Conservation (phyloP, 148 eudicot genomes). For the Heliosperma pusillum region DNA sequence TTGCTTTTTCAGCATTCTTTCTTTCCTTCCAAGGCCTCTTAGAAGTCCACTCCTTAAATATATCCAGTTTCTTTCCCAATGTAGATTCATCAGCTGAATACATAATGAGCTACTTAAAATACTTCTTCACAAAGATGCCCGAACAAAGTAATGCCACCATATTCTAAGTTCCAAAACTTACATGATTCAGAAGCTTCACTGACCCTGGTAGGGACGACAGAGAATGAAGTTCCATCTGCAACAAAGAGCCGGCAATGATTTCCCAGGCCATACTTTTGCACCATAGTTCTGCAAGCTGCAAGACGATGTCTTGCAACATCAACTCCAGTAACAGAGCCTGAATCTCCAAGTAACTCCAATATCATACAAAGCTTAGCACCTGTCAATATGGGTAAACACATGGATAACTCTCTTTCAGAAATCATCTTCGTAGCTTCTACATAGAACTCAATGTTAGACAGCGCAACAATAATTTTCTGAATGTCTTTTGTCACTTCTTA, state of each 20-base stretch:
- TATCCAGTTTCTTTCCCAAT: constrained; percentile 33
- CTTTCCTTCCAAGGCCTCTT: constrained; percentile 87
- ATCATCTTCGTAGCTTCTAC: not conserved
- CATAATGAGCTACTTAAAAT: constrained; percentile 22
- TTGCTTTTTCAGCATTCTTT: constrained; percentile 62
- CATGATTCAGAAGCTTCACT: constrained; percentile 31
- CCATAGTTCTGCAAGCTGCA: constrained; percentile 90
- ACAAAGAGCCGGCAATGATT: constrained; percentile 92
- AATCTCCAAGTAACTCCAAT: constrained; percentile 74
- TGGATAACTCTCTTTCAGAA: constrained; percentile 5
- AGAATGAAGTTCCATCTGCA: constrained; percentile 85
- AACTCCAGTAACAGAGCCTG: constrained; percentile 93
- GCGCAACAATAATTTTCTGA: not conserved
- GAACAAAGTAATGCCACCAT: not conserved
- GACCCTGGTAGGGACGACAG: constrained; percentile 48
- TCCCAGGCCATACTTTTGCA: constrained; percentile 73
- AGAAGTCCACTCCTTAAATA: constrained; percentile 83
- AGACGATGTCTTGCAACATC: constrained; percentile 90
- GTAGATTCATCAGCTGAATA: constrained; percentile 44
- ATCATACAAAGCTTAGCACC: constrained; percentile 99
- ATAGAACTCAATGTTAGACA: not conserved
- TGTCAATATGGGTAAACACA: constrained; percentile 26
- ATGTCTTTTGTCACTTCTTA: not conserved
- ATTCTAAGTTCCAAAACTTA: constrained; percentile 23
- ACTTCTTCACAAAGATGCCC: not conserved